phyloP scores from a whole-genome alignment of 2,329 filamentous ascomycete genomes.

The Orbilia blumenaviensis region DNA sequence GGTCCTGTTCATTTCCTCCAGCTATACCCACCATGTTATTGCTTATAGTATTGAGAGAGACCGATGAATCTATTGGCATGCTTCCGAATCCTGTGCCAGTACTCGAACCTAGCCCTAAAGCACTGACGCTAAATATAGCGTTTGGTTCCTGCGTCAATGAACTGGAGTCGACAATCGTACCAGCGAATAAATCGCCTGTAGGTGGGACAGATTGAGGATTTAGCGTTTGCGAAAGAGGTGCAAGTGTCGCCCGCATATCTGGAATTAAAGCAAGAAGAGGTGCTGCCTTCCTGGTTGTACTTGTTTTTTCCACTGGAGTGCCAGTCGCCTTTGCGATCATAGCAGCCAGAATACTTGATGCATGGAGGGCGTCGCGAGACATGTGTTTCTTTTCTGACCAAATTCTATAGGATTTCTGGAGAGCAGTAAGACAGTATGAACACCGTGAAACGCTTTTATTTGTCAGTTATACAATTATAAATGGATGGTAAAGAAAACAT shows the following conservation, averaged over 20 bases:
- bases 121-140: background rate
- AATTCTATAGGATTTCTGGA: conserved; percentile 62
- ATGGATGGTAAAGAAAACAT: background rate
- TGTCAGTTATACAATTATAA: background rate
- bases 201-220: no score
- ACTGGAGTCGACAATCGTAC: background rate
- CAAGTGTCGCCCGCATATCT: no score
- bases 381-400: conserved; percentile 62
- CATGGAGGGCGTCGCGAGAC: conserved; percentile 63
- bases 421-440: conserved; percentile 57
- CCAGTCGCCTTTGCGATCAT: conserved; percentile 59
- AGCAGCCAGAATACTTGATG: conserved; percentile 62
- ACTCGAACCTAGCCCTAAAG: background rate
- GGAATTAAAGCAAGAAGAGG: no score
- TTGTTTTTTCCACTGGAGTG: background rate
- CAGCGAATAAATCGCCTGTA: background rate
- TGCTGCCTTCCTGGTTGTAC: background rate
- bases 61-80: background rate
- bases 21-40: conserved; percentile 11
- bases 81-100: background rate
- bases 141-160: background rate
- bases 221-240: background rate
- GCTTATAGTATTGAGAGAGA: background rate
- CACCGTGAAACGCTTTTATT: background rate
- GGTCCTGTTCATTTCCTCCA: background rate